Base-by-base conservation (phyloP, 2,329 filamentous ascomycete species). In the Magnaporthales sp. region DNA sequence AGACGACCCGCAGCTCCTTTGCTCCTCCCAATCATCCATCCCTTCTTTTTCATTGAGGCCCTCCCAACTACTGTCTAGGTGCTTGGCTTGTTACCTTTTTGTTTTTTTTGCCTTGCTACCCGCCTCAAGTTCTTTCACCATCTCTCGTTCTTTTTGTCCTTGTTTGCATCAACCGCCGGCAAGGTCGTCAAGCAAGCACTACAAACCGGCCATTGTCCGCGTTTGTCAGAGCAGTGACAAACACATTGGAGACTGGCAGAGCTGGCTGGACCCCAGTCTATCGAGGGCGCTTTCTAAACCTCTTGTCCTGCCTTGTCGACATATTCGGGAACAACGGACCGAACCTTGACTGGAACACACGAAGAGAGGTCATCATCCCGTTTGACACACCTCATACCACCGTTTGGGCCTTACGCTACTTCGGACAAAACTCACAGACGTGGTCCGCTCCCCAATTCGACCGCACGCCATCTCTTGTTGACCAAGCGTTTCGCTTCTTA, bases 211-310 rank as follows among this genome's bases (percentile, higher is more conserved):
- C 3, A 27, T 15, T 13, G 9, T 11, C 56, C 22, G 26, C 26
- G 24, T 27, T 24, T 60, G 24, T 26, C 56, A 15, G 10, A 26
- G 56, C 56, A 60, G 24, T 13, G 26, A 60, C 54, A 60, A 60
- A 24, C 29, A 60, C 56, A 26, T 60, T 60, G 56, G 56, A 60
- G 56, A 60, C 56, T 60, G 56, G 56, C 56, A 60, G 56, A 60
- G 56, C 56, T 60, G 56, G 56, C 56, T 60, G 56, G 56, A 60
- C 56, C 29, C 56, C 56, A 60, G 56, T 60, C 56, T 27, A 13
- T 27, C 26, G 22, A 27, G 24, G 26, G 56, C 5, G 13, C 13
- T 27, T 11, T 6, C 22, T 27, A 27, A 51, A 27, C 24, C 56
- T 27, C 24, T 60, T 24, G 56, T 60, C 24, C 24, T 60, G 56